Percentiles rank a stretch among this genome's conserved stretches.
These are phyloP conservation scores for Mariannaea elegans DNA, from an alignment of 2,329 filamentous ascomycete species.

Conservation along the genomic window DNA sequence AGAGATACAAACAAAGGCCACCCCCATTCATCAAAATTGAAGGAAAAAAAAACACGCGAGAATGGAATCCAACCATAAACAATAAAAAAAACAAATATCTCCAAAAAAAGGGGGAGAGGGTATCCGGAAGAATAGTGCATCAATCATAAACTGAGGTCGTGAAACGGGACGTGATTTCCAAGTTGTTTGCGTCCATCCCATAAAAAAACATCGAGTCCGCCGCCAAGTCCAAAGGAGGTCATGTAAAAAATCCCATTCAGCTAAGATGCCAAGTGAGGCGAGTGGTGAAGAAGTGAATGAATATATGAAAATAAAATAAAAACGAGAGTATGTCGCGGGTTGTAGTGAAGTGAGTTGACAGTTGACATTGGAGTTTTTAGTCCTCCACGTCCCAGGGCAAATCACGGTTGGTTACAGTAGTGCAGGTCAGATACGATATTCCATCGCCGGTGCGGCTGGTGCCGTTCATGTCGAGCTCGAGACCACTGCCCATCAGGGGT, in stretches of 20 bases:
- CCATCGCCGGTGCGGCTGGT: slow-evolving; percentile 52
- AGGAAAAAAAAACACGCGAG: neutral
- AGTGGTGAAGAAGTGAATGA: slow-evolving; percentile 1
- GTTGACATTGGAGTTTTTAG: slow-evolving; percentile 18
- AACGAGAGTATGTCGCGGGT: neutral
- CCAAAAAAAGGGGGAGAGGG: slow-evolving; percentile 21
- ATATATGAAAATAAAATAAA: neutral
- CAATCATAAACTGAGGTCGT: slow-evolving; percentile 23
- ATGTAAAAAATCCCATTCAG: neutral
- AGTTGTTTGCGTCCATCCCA: slow-evolving; percentile 2
- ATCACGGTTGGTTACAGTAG: slow-evolving; percentile 57
- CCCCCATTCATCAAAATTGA: neutral
- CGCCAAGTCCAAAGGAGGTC: neutral
- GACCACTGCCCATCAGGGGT: slow-evolving; percentile 84
- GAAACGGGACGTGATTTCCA: slow-evolving; percentile 23
- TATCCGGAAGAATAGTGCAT: slow-evolving; percentile 28
- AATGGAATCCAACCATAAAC: neutral
- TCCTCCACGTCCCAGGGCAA: slow-evolving; percentile 59
- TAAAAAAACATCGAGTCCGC: neutral
- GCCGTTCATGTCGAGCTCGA: slow-evolving; percentile 76
- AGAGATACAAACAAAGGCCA: neutral
- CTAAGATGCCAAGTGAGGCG: neutral
- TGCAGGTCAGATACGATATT: slow-evolving; percentile 62
- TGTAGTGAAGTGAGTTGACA: neutral
- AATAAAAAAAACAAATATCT: slow-evolving; percentile 14